These are phyloP conservation scores for Scleroderma bovista DNA, from an alignment of 768 basidiomycete genomes.

Conservation along the genomic window DNA sequence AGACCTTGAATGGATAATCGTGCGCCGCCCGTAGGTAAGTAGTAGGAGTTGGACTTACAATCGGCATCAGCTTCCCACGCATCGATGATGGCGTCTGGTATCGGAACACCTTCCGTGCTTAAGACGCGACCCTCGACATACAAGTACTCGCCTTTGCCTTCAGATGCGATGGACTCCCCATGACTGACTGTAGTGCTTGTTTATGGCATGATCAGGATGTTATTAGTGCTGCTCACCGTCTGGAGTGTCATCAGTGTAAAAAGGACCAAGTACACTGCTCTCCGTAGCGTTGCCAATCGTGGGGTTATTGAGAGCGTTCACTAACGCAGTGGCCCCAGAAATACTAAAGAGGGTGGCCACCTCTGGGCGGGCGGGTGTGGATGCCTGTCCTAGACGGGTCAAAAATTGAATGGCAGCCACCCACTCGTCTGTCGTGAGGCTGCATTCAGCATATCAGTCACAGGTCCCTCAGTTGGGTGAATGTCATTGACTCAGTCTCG, in stretches of 20 bases:
- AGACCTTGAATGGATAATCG: slow-evolving; percentile 8
- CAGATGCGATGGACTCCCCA: slow-evolving; percentile 78
- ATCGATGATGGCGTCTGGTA: slow-evolving; percentile 62
- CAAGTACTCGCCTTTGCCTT: slow-evolving; percentile 82
- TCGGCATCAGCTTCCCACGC: slow-evolving; percentile 79
- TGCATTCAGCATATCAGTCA: slow-evolving; percentile 11
- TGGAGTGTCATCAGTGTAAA: slow-evolving; percentile 72
- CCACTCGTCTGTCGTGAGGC: slow-evolving; percentile 82
- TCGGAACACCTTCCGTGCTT: slow-evolving; percentile 51
- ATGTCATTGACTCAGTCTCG: slow-evolving; percentile 50
- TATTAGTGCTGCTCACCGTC: slow-evolving; percentile 41
- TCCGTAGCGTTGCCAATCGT: slow-evolving; percentile 60
- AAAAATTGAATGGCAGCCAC: slow-evolving; percentile 76
- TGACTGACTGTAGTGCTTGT: slow-evolving; percentile 40
- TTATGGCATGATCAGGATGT: not conserved
- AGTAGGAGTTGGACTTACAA: slow-evolving; percentile 35
- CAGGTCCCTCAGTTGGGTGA: not conserved
- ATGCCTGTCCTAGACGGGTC: slow-evolving; percentile 67
- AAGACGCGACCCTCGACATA: slow-evolving; percentile 70
- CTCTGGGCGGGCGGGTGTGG: slow-evolving; percentile 65
- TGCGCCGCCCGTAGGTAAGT: slow-evolving; percentile 8
- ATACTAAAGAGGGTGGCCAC: slow-evolving; percentile 80
- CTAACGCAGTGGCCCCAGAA: slow-evolving; percentile 71
- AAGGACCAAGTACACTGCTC: slow-evolving; percentile 75
- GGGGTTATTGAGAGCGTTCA: slow-evolving; percentile 70